phyloP scores from a whole-genome alignment of 1,139 yeast species.

The Diutina pseudorugosa region DNA sequence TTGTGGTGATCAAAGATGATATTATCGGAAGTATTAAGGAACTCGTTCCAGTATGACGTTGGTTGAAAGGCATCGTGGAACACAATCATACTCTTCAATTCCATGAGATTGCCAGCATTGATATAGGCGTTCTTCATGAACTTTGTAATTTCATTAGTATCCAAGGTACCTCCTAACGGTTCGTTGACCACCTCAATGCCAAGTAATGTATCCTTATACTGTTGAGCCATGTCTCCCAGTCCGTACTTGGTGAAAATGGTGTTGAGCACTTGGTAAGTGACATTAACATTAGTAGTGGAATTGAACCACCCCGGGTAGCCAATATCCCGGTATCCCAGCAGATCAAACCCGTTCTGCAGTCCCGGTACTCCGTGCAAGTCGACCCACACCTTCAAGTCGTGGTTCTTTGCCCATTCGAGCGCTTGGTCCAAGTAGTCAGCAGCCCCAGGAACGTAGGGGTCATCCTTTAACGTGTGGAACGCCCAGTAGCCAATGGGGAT shows the following conservation, averaged over 20 bases:
- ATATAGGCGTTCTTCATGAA: slow-evolving; percentile 31
- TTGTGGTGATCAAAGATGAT: slow-evolving; percentile 55
- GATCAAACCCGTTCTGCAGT: slow-evolving; percentile 62
- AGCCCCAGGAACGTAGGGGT: slow-evolving; percentile 51
- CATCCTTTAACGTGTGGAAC: slow-evolving; percentile 31
- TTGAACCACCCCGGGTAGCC: slow-evolving; percentile 40
- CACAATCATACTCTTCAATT: slow-evolving; percentile 32
- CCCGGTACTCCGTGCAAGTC: slow-evolving; percentile 61
- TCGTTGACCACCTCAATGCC: slow-evolving; percentile 59
- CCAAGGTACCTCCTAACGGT: slow-evolving; percentile 36
- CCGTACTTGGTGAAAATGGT: slow-evolving; percentile 36
- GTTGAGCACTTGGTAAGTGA: slow-evolving; percentile 32
- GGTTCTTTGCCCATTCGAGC: slow-evolving; percentile 38
- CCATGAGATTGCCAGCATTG: slow-evolving; percentile 21
- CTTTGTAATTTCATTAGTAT: slow-evolving; percentile 22
- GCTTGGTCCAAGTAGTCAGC: slow-evolving; percentile 41
- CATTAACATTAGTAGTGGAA: slow-evolving; percentile 24
- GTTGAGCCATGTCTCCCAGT: slow-evolving; percentile 13
- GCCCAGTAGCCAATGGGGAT: slow-evolving; percentile 66
- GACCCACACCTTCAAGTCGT: slow-evolving; percentile 44
- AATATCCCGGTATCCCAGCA: slow-evolving; percentile 43
- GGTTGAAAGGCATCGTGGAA: slow-evolving; percentile 49
- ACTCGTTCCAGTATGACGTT: slow-evolving; percentile 38
- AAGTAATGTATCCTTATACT: slow-evolving; percentile 36
- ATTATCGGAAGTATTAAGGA: slow-evolving; percentile 16